Conservation (phyloP, 2,329 filamentous ascomycete genomes). For the Bipolaris bicolor region DNA sequence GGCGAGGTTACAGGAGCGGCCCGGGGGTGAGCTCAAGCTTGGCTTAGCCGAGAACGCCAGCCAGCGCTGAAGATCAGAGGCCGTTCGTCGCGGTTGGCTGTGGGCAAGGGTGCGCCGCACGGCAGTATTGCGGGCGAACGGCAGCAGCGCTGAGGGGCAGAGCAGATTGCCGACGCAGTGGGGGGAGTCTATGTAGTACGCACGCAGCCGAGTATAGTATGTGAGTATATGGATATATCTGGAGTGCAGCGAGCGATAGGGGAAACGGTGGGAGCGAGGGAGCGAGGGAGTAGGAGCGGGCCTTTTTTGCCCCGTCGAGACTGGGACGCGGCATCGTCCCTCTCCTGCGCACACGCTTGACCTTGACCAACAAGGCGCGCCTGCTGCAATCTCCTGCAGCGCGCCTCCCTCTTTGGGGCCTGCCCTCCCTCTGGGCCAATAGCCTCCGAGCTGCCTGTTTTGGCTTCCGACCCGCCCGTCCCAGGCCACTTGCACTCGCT, state of each 20-base stretch:
- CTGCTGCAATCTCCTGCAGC: slow-evolving; percentile 37
- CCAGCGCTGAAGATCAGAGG: slow-evolving; percentile 26
- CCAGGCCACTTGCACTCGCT: slow-evolving; percentile 6
- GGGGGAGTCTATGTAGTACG: neutral
- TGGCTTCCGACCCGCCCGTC: slow-evolving; percentile 18
- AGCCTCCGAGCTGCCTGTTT: neutral
- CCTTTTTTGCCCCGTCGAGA: neutral
- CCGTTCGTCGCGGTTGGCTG: slow-evolving; percentile 11
- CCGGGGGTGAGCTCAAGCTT: slow-evolving; percentile 31
- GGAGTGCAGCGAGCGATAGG: neutral
- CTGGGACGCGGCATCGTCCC: neutral
- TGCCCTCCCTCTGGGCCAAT: slow-evolving; percentile 1
- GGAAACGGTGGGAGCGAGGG: neutral
- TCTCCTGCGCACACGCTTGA: slow-evolving; percentile 1
- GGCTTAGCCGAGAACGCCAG: slow-evolving; percentile 42
- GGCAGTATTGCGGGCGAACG: neutral
- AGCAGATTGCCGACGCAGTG: neutral
- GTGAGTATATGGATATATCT: neutral
- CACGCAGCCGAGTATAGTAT: too few species aligned
- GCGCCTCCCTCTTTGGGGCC: slow-evolving; percentile 29
- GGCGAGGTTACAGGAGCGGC: slow-evolving; percentile 42
- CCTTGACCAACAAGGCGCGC: slow-evolving; percentile 38
- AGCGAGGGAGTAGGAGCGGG: neutral
- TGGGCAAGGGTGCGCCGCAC: neutral
- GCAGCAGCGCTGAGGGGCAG: neutral